Base-by-base conservation (phyloP, 2,329 filamentous ascomycete genomes). In the Onygenales sp. region DNA sequence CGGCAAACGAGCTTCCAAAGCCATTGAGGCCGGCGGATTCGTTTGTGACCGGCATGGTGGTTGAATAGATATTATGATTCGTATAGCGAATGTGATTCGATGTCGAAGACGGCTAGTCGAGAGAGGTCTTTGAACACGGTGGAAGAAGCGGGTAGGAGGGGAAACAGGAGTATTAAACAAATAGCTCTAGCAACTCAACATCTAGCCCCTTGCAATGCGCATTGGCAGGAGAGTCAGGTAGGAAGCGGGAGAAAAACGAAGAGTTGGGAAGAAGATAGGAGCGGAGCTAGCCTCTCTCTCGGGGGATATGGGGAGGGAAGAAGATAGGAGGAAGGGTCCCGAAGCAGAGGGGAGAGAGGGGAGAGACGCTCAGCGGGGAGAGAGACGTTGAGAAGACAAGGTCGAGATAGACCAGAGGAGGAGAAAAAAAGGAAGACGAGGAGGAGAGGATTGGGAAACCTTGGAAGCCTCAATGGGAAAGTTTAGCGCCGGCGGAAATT, bases 1-100 rank as follows among this genome's bases (percentile, higher is more conserved):
- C 85, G 60, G 89, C 83, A 69, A 87, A 90, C 53, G 85, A 84
- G 66, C 79, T 80, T 53, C 74, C 70, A 51, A 74, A 68, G 66
- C 78, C 80, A 64, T 82, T 82, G 59, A 71, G 64, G 44, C 59
- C 53, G 42, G 61, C 48, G 21, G 58, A 53, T 55, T 64, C 68
- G 60, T 72, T 72, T 56, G 66, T 58, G 53, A 67, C 63, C 57
- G 65, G 64, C 72, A 74, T 74, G 62, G 59, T 70, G 63, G 56
- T 57, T 52, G 49, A 52, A 50, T 49, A 42, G 40, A 51, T 44
- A 14, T 8, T 31, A 49, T 31, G 39, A 9, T 5, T 33, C 27
- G 31, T 51, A 31, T 11, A 50, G 40, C 4, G 8, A 17, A 34
- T 49, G 27, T 31, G 9, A 1, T 32, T 42, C 46, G 53, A 52